A percentile compares a stretch with the other conserved stretches of the same genome.
These are phyloP conservation scores for Exutisphaerella laricina DNA, from an alignment of 2,329 filamentous ascomycete species.

Conservation along the genomic window DNA sequence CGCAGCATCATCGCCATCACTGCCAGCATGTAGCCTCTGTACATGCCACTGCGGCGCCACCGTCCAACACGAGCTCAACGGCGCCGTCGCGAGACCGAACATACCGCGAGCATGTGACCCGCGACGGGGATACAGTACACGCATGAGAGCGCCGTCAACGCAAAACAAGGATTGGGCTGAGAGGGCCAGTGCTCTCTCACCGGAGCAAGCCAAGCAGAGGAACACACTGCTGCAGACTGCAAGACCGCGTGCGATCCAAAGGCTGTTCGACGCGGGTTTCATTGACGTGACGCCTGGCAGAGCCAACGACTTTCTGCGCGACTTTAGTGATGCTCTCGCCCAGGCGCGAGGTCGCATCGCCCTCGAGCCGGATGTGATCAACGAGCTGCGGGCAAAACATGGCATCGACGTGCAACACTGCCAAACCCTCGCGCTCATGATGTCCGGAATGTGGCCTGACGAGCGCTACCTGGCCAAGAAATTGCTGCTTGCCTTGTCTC, in stretches of 20 bases:
- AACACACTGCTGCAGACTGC: not conserved
- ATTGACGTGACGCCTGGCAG: not conserved
- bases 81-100: not conserved
- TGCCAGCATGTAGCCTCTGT: not conserved
- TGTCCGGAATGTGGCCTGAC: not conserved
- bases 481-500: conserved; percentile 22
- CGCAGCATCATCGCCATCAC: not conserved
- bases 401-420: not conserved
- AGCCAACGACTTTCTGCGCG: conserved; percentile 1
- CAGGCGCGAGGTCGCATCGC: not conserved
- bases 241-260: not conserved
- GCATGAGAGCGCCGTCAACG: not conserved
- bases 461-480: conserved; percentile 16
- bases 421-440: not conserved
- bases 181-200: too few relatives aligned
- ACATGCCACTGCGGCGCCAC: not conserved
- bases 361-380: not conserved
- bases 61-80: not conserved
- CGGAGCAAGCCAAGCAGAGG: not conserved
- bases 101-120: not conserved
- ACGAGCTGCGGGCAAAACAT: not conserved
- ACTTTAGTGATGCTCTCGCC: not conserved
- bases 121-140: not conserved
- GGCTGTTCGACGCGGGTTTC: not conserved
- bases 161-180: too few relatives aligned